Evolutionary conservation across 1,284 basidiomycete genomes (phyloP).

Genomic region (Malassezia psittaci): DNA sequence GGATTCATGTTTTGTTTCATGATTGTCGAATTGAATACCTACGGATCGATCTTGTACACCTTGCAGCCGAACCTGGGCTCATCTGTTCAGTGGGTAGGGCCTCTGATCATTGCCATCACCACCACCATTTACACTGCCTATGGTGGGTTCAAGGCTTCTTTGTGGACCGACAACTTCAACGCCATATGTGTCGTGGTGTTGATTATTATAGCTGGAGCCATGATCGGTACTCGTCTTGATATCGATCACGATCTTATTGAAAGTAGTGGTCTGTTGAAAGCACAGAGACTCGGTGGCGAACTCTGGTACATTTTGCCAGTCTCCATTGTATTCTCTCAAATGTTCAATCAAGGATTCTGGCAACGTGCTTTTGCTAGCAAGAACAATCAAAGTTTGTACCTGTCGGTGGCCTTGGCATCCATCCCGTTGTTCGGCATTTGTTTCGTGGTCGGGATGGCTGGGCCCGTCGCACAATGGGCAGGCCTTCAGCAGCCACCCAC

Average conservation of each 20-base stretch:
- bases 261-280: constrained; percentile 29
- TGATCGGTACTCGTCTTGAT: constrained; percentile 38
- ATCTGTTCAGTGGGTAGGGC: constrained; percentile 26
- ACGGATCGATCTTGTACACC: constrained; percentile 33
- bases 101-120: constrained; percentile 40
- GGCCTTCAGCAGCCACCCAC: constrained; percentile 21
- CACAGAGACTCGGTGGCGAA: constrained; percentile 41
- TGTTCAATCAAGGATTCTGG: constrained; percentile 49
- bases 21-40: constrained; percentile 47
- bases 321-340: constrained; percentile 43
- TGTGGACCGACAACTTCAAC: constrained; percentile 48
- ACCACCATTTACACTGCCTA: constrained; percentile 47
- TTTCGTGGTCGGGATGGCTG: constrained; percentile 46
- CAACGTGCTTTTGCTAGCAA: constrained; percentile 46
- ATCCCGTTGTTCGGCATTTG: constrained; percentile 42
- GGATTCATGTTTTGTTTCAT: constrained; percentile 48
- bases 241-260: constrained; percentile 32
- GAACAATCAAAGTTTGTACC: constrained; percentile 36
- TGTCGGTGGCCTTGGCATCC: constrained; percentile 37
- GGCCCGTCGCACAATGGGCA: constrained; percentile 42
- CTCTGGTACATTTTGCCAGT: constrained; percentile 45
- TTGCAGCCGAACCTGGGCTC: constrained; percentile 29
- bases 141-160: constrained; percentile 47
- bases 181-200: constrained; percentile 43
- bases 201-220: constrained; percentile 38